Percentiles rank a stretch among this genome's conserved stretches.
phyloP scores from a whole-genome alignment of 176 grass and related monocot genomes.

The Musa schizocarpa region DNA sequence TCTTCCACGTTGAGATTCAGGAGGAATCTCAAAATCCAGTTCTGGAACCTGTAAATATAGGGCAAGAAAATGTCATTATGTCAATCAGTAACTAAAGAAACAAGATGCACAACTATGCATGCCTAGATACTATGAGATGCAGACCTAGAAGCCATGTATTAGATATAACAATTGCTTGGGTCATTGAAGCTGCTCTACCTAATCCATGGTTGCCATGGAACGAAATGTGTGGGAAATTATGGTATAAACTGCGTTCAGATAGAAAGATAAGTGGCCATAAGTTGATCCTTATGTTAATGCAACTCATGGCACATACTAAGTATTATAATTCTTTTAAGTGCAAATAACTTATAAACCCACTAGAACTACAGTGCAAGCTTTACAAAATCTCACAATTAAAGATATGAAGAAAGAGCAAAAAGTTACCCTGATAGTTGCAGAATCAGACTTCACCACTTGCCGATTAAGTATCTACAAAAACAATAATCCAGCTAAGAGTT shows the following conservation, averaged over 20 bases:
- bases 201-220: background rate
- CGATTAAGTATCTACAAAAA: conserved; percentile 67
- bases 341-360: too few species aligned
- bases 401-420: background rate
- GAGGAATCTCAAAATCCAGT: conserved; percentile 90
- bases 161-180: background rate
- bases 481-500: background rate
- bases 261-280: too few species aligned
- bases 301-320: background rate
- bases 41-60: conserved; percentile 64
- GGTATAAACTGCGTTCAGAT: too few species aligned
- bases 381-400: background rate
- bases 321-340: too few species aligned
- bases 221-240: too few species aligned
- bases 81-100: background rate
- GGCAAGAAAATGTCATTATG: conserved; percentile 5
- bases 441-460: conserved; percentile 96
- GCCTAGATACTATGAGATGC: background rate
- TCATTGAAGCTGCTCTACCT: background rate
- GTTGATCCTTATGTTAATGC: background rate
- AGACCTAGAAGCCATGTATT: background rate
- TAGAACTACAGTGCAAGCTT: background rate
- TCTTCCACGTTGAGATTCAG: conserved; percentile 80
- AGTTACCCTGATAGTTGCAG: conserved; percentile 81
- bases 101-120: too few species aligned